A percentile compares a stretch with the other conserved stretches of the same genome.
These are phyloP conservation scores for Friedmanniomyces simplex DNA, from an alignment of 495 filamentous ascomycete species.

Conservation along the genomic window DNA sequence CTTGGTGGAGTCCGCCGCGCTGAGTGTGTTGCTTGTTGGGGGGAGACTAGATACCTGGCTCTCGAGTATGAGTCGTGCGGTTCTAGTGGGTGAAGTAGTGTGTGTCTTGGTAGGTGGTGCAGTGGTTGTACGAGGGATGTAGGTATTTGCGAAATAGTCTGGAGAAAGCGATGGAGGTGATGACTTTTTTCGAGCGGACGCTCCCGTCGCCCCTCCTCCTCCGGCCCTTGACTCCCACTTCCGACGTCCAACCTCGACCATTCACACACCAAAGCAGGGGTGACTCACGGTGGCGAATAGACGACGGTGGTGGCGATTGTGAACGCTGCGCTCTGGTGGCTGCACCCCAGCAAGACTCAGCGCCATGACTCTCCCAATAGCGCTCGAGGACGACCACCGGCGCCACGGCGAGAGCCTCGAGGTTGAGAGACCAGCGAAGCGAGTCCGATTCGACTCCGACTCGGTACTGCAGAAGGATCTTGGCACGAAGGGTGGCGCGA, in stretches of 20 bases:
- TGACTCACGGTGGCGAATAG: constrained; percentile 3
- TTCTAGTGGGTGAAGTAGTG: constrained; percentile 18
- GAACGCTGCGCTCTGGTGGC: neutral
- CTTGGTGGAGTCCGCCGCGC: constrained; percentile 27
- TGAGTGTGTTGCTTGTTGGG: constrained; percentile 10
- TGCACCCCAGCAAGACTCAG: neutral
- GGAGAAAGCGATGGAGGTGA: neutral
- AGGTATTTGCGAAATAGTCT: too few relatives aligned
- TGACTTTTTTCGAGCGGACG: neutral
- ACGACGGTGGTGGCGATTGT: neutral
- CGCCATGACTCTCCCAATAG: constrained; percentile 4
- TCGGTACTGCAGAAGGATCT: neutral
- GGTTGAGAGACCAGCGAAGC: constrained; percentile 19
- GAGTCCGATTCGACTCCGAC: constrained; percentile 16
- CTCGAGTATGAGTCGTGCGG: constrained; percentile 26
- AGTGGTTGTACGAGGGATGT: constrained; percentile 4
- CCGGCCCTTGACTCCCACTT: neutral
- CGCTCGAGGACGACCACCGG: neutral
- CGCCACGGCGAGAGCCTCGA: neutral
- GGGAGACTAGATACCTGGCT: constrained; percentile 32
- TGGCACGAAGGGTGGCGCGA: neutral
- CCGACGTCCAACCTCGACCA: neutral
- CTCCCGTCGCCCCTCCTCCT: neutral
- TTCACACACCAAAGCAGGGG: neutral
- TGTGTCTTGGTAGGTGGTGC: constrained; percentile 6